Evolutionary conservation across 164 flowering plant genomes (phyloP), one percentile per base, ranked within the genome.

Genomic region (Chimonanthus praecox): DNA sequence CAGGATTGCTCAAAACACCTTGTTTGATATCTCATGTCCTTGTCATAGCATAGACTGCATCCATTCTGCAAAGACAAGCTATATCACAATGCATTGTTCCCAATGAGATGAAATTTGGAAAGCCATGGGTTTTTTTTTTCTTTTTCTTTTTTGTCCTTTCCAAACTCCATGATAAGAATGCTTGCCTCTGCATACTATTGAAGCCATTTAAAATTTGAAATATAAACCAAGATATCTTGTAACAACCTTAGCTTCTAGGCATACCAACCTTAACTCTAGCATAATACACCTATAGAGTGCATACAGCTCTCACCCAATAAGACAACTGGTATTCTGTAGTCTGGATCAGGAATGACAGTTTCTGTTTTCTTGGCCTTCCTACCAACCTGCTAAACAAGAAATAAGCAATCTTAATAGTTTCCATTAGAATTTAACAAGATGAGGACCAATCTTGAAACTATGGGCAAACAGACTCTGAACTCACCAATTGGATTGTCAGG

Each of bases 291-390:
- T 46, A 16, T 0, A 33, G 3, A 33, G 8, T 21, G 49, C 4
- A 18, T 67, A 3, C 7, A 47, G 11, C 68, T 78, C 87, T 46
- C 70, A 94, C 97, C 97, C 46, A 94, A 87, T 48, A 94, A 75
- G 47, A 88, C 92, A 73, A 87, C 73, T 3, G 98, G 92, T 62
- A 92, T 85, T 49, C 98, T 81, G 72, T 92, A 94, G 81, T 94
- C 98, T 11, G 97, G 94, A 54, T 86, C 94, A n/a, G 97, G 98
- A 72, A 94, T 78, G 49, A 94, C 86, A 48, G 94, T 89, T 71
- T 83, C 86, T 77, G 73, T 80, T 67, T 82, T 86, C 80, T 78
- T 76, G 45, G 78, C 79, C 78, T 67, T 83, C 80, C 81, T 82
- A 70, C 91, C 90, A 74, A 86, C 73, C 94, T 90, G 88, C 83